phyloP scores from a whole-genome alignment of 768 basidiomycete genomes.

The Coprinopsis sp. region DNA sequence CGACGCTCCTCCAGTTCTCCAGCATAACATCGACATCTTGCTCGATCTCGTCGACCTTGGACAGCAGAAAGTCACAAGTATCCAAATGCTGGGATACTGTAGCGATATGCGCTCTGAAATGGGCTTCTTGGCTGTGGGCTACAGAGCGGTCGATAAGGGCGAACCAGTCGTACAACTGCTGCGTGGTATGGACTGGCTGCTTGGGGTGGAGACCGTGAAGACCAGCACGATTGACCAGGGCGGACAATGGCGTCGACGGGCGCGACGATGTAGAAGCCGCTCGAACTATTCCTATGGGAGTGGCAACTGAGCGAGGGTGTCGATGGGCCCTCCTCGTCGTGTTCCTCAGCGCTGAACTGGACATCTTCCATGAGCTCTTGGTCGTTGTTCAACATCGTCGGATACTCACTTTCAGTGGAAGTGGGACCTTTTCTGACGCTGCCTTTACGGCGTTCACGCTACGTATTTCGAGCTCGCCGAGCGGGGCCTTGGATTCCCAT shows the following conservation, averaged over 20 bases:
- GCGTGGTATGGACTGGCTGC: conserved; percentile 80
- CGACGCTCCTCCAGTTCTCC: conserved; percentile 80
- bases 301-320: conserved; percentile 45
- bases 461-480: conserved; percentile 62
- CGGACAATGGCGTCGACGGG: conserved; percentile 40
- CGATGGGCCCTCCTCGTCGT: conserved; percentile 14
- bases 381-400: not conserved
- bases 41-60: conserved; percentile 69
- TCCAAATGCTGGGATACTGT: conserved; percentile 71
- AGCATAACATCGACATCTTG: conserved; percentile 75
- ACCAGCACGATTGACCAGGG: not conserved
- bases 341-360: conserved; percentile 28
- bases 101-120: conserved; percentile 82
- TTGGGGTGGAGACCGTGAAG: conserved; percentile 65
- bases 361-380: conserved; percentile 4
- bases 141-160: conserved; percentile 84
- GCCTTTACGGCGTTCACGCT: conserved; percentile 62
- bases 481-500: conserved; percentile 83
- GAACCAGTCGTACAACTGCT: conserved; percentile 98
- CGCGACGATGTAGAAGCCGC: conserved; percentile 22
- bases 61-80: conserved; percentile 72
- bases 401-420: conserved; percentile 71
- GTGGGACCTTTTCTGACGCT: conserved; percentile 52
- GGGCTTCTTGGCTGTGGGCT: conserved; percentile 89
- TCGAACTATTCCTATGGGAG: conserved; percentile 24